These are phyloP conservation scores for Bertia moriformis DNA, from an alignment of 2,329 filamentous ascomycete genomes.

Conservation along the genomic window DNA sequence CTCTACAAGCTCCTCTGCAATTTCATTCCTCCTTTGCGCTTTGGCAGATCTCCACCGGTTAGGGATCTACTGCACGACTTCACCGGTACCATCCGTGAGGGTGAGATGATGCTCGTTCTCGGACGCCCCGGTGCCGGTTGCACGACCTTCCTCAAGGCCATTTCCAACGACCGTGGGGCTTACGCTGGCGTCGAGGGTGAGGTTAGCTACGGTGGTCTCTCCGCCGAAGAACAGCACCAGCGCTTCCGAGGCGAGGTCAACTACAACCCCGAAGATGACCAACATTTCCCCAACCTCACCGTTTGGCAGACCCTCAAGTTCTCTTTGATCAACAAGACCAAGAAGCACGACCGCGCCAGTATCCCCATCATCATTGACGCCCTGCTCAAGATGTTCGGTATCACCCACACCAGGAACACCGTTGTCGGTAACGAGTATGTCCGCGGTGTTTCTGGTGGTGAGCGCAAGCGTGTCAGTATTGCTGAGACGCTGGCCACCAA, in stretches of 20 bases:
- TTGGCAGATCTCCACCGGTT: not conserved
- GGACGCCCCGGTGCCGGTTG: slow-evolving; percentile 52
- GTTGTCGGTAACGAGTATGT: slow-evolving; percentile 47
- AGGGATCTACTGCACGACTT: slow-evolving; percentile 42
- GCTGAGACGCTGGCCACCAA: slow-evolving; percentile 54
- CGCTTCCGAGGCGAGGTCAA: slow-evolving; percentile 53
- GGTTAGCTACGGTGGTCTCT: slow-evolving; percentile 49
- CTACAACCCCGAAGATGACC: slow-evolving; percentile 56
- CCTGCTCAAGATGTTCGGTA: slow-evolving; percentile 54
- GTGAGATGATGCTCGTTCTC: slow-evolving; percentile 56
- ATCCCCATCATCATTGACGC: slow-evolving; percentile 48
- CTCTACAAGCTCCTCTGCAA: slow-evolving; percentile 44
- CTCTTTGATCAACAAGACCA: slow-evolving; percentile 50
- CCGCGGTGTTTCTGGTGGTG: slow-evolving; percentile 53
- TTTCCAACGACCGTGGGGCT: slow-evolving; percentile 43
- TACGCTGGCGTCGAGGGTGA: slow-evolving; percentile 46
- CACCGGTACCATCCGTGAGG: slow-evolving; percentile 44
- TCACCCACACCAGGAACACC: slow-evolving; percentile 50
- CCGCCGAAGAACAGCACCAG: slow-evolving; percentile 44
- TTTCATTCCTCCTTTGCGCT: not conserved
- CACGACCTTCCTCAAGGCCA: slow-evolving; percentile 51
- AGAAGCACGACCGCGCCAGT: slow-evolving; percentile 37
- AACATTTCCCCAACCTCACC: slow-evolving; percentile 49
- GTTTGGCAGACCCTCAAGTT: slow-evolving; percentile 57
- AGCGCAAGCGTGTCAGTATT: slow-evolving; percentile 55